These are phyloP conservation scores for Oidium heveae DNA, from an alignment of 2,329 filamentous ascomycete genomes.

Conservation along the genomic window DNA sequence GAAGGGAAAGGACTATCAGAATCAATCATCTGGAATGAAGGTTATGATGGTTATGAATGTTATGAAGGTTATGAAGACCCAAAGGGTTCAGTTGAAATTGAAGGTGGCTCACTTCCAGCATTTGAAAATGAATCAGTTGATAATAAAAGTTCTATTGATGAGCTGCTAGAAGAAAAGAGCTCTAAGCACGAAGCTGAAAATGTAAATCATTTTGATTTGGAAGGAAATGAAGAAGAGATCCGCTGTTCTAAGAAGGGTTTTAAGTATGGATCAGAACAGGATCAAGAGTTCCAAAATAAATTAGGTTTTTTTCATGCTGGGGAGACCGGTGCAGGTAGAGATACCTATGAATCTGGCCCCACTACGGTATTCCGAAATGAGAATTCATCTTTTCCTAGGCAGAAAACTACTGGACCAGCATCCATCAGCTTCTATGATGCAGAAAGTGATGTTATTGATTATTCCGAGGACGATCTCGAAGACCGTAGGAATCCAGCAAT, in stretches of 20 bases:
- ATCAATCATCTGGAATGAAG: slow-evolving; percentile 8
- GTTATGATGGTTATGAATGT: too few relatives aligned
- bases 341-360: neutral
- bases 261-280: neutral
- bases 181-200: neutral
- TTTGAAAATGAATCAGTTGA: neutral
- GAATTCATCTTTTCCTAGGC: neutral
- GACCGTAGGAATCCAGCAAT: slow-evolving; percentile 1
- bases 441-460: slow-evolving; percentile 22
- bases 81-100: neutral
- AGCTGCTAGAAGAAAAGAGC: neutral
- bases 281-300: neutral
- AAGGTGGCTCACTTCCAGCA: neutral
- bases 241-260: neutral
- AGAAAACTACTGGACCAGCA: neutral
- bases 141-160: neutral
- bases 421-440: slow-evolving; percentile 5
- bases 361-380: neutral
- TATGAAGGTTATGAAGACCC: too few relatives aligned
- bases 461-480: slow-evolving; percentile 19
- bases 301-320: neutral
- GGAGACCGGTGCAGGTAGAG: neutral
- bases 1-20: slow-evolving; percentile 25
- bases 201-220: neutral
- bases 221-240: neutral